Conservation (phyloP, 805 yeast genomes). For the Kazachstania africana region DNA sequence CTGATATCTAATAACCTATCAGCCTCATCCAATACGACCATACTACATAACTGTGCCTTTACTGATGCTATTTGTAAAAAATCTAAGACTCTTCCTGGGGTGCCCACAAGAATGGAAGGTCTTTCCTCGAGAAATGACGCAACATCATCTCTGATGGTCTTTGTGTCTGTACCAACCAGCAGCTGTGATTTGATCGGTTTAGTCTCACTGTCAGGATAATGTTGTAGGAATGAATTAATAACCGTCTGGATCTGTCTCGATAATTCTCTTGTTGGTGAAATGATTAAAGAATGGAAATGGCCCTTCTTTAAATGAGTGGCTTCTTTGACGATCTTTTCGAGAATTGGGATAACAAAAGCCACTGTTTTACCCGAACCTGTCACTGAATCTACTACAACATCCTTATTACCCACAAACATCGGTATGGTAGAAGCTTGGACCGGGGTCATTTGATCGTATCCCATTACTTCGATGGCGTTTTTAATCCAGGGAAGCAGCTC, state of each 20-base stretch:
- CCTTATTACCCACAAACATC: conserved; percentile 68
- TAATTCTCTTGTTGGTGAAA: conserved; percentile 58
- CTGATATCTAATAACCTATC: conserved; percentile 76
- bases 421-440: conserved; percentile 96
- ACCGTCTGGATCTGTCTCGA: conserved; percentile 66
- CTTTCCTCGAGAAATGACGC: conserved; percentile 38
- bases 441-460: conserved; percentile 81
- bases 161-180: conserved; percentile 42
- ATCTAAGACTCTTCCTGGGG: conserved; percentile 84
- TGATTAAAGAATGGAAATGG: conserved; percentile 55
- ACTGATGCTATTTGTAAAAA: conserved; percentile 49
- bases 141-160: conserved; percentile 59
- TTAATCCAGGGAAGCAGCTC: conserved; percentile 57
- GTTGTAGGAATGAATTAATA: conserved; percentile 44
- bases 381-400: conserved; percentile 93
- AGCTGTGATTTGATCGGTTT: conserved; percentile 41
- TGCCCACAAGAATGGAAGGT: conserved; percentile 77
- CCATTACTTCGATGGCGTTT: conserved; percentile 59
- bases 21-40: conserved; percentile 83
- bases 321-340: conserved; percentile 46
- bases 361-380: conserved; percentile 98
- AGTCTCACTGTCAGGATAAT: conserved; percentile 36
- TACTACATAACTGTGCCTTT: conserved; percentile 52
- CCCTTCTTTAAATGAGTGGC: conserved; percentile 39
- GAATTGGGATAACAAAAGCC: conserved; percentile 75